Base-by-base conservation (phyloP, 768 basidiomycete genomes). In the Termitomyces heimii region DNA sequence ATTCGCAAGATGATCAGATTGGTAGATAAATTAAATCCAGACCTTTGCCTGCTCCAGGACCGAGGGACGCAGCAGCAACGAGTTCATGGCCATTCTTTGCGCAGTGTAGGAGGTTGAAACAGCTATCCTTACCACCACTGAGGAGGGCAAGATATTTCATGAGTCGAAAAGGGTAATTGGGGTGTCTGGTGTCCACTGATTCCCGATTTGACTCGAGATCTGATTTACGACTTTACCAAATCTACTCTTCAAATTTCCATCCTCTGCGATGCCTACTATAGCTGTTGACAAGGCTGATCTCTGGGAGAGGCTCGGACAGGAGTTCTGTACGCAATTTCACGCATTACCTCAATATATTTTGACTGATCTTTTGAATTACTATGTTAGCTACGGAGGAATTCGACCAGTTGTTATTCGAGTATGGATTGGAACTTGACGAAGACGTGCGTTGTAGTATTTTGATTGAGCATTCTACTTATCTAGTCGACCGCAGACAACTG, bases 41-140 rank as follows among this genome's bases (percentile, higher is more conserved):
- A 94, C 96, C 95, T 84, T 88, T 89, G 64, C 93, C 95, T 57
- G 78, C 73, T 60, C 79, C 83, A 22, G 97, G 97, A 12, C 90
- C 80, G 43, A 99, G 77, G 40, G 93, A 92, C 5, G 94, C 97
- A 20, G 94, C 85, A 12, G 94, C 93, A 9, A 94, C 74, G 40
- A 98, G 83, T 57, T 89, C 77, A 67, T 99, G 96, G 1, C 92
- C 88, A 66, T 97, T 92, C 58, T 80, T 77, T 48, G 82, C 73
- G 67, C 94, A 96, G 72, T 98, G 95, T 12, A 93, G 71, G 43
- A 98, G 83, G 66, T 96, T 98, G 80, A 86, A 98, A 77, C 93
- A 94, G 70, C 90, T 93, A 73, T 99, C 97, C 73, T 99, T 99
- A 31, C 97, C 97, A 39, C 97, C 97, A 57, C 95, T 98, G 60